These are phyloP conservation scores for Gnaphalium uliginosum DNA, from an alignment of 129 eudicot species.

Conservation along the genomic window DNA sequence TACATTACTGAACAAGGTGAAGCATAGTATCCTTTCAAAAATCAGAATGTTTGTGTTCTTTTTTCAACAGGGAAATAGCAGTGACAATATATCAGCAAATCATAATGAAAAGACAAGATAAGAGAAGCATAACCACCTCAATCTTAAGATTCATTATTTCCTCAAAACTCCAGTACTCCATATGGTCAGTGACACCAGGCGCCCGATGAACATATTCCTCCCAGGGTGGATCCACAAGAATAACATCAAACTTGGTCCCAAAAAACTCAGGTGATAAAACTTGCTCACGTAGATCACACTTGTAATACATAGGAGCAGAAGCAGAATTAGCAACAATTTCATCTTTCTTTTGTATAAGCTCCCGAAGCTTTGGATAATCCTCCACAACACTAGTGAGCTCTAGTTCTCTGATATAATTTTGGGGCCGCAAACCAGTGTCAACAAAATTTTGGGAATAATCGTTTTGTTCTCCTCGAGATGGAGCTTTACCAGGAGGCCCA, in stretches of 20 bases:
- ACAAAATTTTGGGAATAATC: slow-evolving; percentile 99
- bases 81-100: neutral
- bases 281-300: slow-evolving; percentile 84
- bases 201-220: slow-evolving; percentile 99
- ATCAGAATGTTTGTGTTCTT: neutral
- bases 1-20: neutral
- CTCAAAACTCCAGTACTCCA: slow-evolving; percentile 96
- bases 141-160: slow-evolving; percentile 95
- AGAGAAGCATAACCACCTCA: slow-evolving; percentile 55
- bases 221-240: slow-evolving; percentile 99
- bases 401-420: slow-evolving; percentile 88
- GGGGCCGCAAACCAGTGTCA: slow-evolving; percentile 98
- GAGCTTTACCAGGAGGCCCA: slow-evolving; percentile 92
- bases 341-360: slow-evolving; percentile 95
- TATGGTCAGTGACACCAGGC: slow-evolving; percentile 96
- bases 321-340: slow-evolving; percentile 89
- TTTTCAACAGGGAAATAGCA: neutral
- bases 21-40: neutral
- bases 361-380: slow-evolving; percentile 97
- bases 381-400: slow-evolving; percentile 98
- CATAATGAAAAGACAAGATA: neutral
- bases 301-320: slow-evolving; percentile 90
- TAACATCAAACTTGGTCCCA: slow-evolving; percentile 96
- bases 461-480: slow-evolving; percentile 98
- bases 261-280: slow-evolving; percentile 82